phyloP scores from a whole-genome alignment of 2,329 filamentous ascomycete species.

The Hypomyces perniciosus region DNA sequence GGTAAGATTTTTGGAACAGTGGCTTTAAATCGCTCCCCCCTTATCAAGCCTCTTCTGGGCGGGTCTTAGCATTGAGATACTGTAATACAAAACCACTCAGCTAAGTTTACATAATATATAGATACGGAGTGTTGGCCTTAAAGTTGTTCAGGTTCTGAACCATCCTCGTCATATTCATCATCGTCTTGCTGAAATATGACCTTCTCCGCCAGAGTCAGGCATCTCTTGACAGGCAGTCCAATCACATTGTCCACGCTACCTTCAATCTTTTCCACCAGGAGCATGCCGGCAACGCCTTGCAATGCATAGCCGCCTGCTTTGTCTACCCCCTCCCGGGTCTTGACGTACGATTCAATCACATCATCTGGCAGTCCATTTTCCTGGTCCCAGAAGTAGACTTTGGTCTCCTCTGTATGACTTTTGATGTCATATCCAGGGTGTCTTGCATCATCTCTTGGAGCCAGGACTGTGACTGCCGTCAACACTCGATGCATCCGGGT shows the following conservation, averaged over 20 bases:
- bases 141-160: slow-evolving; percentile 33
- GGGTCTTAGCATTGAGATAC: too few species aligned
- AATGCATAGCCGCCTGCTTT: slow-evolving; percentile 96
- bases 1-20: too few species aligned
- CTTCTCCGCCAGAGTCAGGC: slow-evolving; percentile 77
- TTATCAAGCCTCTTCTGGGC: too few species aligned
- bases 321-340: slow-evolving; percentile 85
- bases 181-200: slow-evolving; percentile 71
- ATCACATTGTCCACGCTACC: slow-evolving; percentile 92
- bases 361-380: slow-evolving; percentile 62
- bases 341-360: slow-evolving; percentile 70
- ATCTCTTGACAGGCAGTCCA: slow-evolving; percentile 74
- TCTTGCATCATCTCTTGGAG: slow-evolving; percentile 70
- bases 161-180: slow-evolving; percentile 47
- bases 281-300: slow-evolving; percentile 78
- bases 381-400: slow-evolving; percentile 74
- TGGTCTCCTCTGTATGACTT: slow-evolving; percentile 81
- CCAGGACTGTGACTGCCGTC: slow-evolving; percentile 78
- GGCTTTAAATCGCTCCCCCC: too few species aligned
- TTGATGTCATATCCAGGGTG: slow-evolving; percentile 83
- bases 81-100: background rate
- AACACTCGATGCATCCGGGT: slow-evolving; percentile 72
- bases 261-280: slow-evolving; percentile 84
- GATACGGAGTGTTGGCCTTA: too few species aligned
- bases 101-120: too few species aligned